Base-by-base conservation (phyloP, 495 filamentous ascomycete species). In the Neurospora hispaniola region DNA sequence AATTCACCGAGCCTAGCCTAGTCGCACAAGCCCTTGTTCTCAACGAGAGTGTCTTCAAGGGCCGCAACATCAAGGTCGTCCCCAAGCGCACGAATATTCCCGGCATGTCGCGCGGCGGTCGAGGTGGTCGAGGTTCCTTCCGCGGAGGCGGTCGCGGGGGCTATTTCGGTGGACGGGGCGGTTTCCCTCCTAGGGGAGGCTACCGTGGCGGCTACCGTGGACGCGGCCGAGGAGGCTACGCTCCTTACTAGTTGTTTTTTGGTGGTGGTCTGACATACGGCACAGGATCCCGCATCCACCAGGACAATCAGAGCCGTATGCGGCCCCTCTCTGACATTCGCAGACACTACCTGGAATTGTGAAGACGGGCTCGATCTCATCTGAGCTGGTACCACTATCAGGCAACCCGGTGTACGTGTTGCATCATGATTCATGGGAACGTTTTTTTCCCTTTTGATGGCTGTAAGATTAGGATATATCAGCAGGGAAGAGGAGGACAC, bases 11-110 rank as follows among this genome's bases (percentile, higher is more conserved):
- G 82, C 96, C 96, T 40, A 93, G 90, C 80, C 86, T 97, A 41
- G 94, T 99, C 71, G 92, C 93, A 35, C 92, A 97, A 80, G 96
- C 96, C 14, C 87, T 99, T 70, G 93, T 97, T 20, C 84, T 99
- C 75, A 98, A 99, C 78, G 96, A 98, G 81, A 98, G 94, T 81
- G 89, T 97, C 73, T 97, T 99, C 82, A 93, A 94, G 74, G 96
- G 94, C 70, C 89, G 96, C 74, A 95, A 93, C 78, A 87, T 99
- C 76, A 98, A 99, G 90, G 96, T 99, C 43, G 93, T 94, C 2
- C 96, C 96, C 5, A 99, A 99, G 82, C 91, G 96, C 48, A 99
- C 96, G 70, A 99, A 99, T 80, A 84, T 99, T 54, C 96, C 96
- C 1, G 96, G 96, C 74, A 93, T 98, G 93, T 89, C 85, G 62